Conservation (phyloP, 1,284 basidiomycete genomes). For the Salmacisia buchloeana region DNA sequence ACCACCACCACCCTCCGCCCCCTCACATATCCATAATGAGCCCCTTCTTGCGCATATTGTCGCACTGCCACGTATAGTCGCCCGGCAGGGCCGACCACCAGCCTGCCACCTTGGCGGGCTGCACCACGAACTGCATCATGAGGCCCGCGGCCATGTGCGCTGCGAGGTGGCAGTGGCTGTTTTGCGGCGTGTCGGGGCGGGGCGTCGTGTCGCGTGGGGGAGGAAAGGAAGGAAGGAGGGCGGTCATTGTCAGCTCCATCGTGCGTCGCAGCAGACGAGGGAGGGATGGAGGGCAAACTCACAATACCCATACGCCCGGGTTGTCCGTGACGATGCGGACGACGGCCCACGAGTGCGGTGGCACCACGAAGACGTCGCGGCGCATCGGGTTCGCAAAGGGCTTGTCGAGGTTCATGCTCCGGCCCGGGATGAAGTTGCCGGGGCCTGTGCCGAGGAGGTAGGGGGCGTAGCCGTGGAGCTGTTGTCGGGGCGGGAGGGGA, state of each 20-base stretch:
- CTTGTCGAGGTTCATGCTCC: conserved; percentile 19
- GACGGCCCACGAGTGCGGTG: conserved; percentile 29
- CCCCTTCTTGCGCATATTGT: no score
- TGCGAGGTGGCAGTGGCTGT: conserved; percentile 29
- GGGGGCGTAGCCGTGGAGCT: conserved; percentile 29
- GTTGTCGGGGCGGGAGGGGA: not conserved
- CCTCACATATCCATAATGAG: no score
- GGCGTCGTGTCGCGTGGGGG: not conserved
- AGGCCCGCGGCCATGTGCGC: conserved; percentile 30
- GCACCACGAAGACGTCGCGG: conserved; percentile 50
- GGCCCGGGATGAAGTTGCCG: conserved; percentile 31
- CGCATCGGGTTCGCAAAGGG: conserved; percentile 50
- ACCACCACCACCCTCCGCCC: no score
- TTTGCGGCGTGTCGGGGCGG: no score
- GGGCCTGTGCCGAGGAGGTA: conserved; percentile 47
- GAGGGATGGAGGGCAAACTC: not conserved
- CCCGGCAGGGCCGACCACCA: not conserved
- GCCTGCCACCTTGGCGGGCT: conserved; percentile 21
- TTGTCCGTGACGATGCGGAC: conserved; percentile 31
- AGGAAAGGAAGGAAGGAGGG: not conserved
- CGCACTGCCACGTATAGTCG: not conserved
- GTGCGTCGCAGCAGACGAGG: not conserved
- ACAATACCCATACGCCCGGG: conserved; percentile 26
- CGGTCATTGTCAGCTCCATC: not conserved
- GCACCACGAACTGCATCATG: conserved; percentile 29